Base-by-base conservation (phyloP, 2,329 filamentous ascomycete species). In the Fusarium metavorans region DNA sequence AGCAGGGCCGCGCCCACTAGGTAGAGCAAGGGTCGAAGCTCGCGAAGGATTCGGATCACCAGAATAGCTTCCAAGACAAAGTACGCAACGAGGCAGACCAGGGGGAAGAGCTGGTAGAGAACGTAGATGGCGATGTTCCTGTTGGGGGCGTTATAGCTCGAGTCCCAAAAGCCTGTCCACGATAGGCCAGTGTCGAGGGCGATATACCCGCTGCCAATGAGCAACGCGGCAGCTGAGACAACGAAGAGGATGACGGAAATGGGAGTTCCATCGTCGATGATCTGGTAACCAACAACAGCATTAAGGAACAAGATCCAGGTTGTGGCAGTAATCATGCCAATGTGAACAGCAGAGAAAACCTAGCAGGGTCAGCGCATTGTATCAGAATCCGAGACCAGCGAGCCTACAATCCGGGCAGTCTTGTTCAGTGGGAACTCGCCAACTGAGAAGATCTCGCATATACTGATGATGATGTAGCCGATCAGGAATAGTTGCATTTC, bases 391-490 rank as follows among this genome's bases (percentile, higher is more conserved):
- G 4, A 39, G 8, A 37, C 11, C 10, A 41, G 23, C 23, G 34
- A 54, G 86, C 92, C 74, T 88, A 93, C 95, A 78, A 94, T 88
- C 81, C 95, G 91, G 68, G 94, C 93, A 59, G 85, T 90, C 62
- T 88, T 85, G 37, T 90, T 86, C 23, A 98, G 85, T 4, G 96
- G 95, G 79, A 99, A 96, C 34, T 92, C 94, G 76, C 97, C 97
- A 39, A 98, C 92, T 0, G 95, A 95, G 85, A 99, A 98, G 80
- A 99, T 98, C 83, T 98, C 97, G 84, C 95, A 98, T 79, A 99
- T 94, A 78, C 94, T 92, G 71, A 98, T 92, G 68, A 98, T 84
- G 67, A 97, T 93, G 82, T 95, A 99, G 60, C 93, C 92, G 48
- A 94, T 72, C 60, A 99, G 90, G 85, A 99, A 98, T 37, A 98